Evolutionary conservation across 331 rosid genomes (phyloP), one percentile per base, ranked within the genome.

Genomic region (Phaseolus coccineus): DNA sequence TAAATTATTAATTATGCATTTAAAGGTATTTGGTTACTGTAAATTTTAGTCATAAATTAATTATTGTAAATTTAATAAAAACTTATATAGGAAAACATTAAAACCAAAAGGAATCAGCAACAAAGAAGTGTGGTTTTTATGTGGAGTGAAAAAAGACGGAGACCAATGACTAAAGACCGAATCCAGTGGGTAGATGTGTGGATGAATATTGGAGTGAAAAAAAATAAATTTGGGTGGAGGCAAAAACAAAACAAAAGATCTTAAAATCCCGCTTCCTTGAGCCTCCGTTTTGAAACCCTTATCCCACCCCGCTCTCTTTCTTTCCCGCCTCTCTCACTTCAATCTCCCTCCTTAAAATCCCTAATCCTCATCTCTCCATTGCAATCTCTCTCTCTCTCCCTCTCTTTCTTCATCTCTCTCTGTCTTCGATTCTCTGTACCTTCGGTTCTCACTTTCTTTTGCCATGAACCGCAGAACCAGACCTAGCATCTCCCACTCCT

Each of bases 381-480:
- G 10, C 44, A 24, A 33, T 30, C 2, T 24, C 72, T 16, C 47
- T 25, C 37, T 7, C 37, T 24, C 56, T 9, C 10, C 15, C 67
- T 42, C 46, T 8, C 11, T 40, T 11, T 66, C 2, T 66, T 3
- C 44, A 12, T 2, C 73, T 40, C 73, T 42, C 67, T 19, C 2
- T 37, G 42, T 37, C 64, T 44, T 4, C 2, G 57, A 50, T 12
- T 35, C 50, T 2, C 56, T 6, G 12, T 42, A 42, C 2, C 47
- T 42, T 42, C 13, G 3, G 2, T 42, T 9, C 47, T 46, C 51
- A 12, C 16, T 46, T 46, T 5, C 8, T 40, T 11, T 12, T 0
- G 69, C 85, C 85, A 92, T 94, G 98, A 90, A 86, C 50, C 85
- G 88, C 2, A 78, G 91, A 25, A 8, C 66, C 37, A 86, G 93